Base-by-base conservation (phyloP, 345 rosid species). In the Euphorbia lathyris region DNA sequence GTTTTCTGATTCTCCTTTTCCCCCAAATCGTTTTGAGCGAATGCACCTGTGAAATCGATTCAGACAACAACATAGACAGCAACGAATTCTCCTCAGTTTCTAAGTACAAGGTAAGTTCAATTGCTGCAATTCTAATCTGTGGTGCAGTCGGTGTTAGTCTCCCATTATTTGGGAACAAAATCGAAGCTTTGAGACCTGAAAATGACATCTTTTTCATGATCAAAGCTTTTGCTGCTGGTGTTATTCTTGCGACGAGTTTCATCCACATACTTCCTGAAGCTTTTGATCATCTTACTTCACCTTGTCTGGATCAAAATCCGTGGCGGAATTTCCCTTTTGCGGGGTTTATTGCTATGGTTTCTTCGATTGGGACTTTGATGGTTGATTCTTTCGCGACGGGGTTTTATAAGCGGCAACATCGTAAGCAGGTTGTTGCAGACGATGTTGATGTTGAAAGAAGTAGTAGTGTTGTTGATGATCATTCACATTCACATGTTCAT, bases 211-310 rank as follows among this genome's bases (percentile, higher is more conserved):
- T 87, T 84, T 83, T 86, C 81, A 76, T 79, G 75, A 78, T 90
- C 25, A 87, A 84, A 70, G 88, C 90, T 3, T 87, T 86, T 52
- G 90, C 92, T 1, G 86, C 94, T 0, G 94, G 92, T 7, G 90
- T 86, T 20, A 90, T 87, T 40, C 73, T 88, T 8, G 82, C 88
- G n/a, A 87, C 94, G 0, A 87, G 92, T 6, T 87, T 85, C 72
- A 51, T 91, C 38, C 94, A 88, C 81, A 79, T 86, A 14, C 83
- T 90, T 4, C 90, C 95, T 0, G 85, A 87, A 1, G 86, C 94
- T 12, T 45, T 45, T 45, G 12, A 16, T 7, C 3, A 14, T 45
- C 19, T 45, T 1, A 45, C 51, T 6, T 45, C 51, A 1, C 51
- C 51, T 45, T 45, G 51, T 16, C 4, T 45, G 51, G 11, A 45